Evolutionary conservation across 2,329 filamentous ascomycete species (phyloP).

Genomic region (Cladosporium sp.): DNA sequence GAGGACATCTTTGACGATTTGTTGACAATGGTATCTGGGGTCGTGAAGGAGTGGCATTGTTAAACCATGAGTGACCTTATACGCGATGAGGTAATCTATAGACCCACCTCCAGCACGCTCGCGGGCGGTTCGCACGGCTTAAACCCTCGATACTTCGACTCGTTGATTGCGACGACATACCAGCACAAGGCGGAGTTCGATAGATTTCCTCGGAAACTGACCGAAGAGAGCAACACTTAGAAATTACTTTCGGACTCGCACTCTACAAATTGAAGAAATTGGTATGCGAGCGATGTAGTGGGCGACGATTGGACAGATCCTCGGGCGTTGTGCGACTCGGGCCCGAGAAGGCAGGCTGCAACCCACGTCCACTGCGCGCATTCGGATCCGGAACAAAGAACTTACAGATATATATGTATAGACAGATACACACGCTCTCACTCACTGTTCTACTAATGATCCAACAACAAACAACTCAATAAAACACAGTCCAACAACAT

Average conservation of each 20-base stretch:
- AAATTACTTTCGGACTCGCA: background rate
- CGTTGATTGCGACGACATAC: background rate
- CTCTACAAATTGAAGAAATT: background rate
- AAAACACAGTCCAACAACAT: no score
- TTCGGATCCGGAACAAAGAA: background rate
- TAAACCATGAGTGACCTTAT: background rate
- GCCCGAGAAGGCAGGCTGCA: background rate
- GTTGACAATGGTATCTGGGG: background rate
- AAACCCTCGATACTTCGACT: background rate
- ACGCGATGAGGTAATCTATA: background rate
- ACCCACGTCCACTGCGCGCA: background rate
- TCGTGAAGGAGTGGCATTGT: background rate
- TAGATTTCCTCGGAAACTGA: background rate
- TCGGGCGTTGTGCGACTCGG: background rate
- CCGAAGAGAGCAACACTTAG: background rate
- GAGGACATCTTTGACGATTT: background rate
- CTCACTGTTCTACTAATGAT: background rate
- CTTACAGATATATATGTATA: background rate
- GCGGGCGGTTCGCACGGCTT: background rate
- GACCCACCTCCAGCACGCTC: background rate
- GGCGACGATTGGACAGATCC: background rate
- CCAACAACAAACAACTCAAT: background rate
- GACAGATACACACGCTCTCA: background rate
- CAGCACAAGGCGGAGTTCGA: background rate
- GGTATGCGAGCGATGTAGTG: background rate